phyloP scores from a whole-genome alignment of 2,329 filamentous ascomycete genomes.

The Pseudogymnoascus sp. region DNA sequence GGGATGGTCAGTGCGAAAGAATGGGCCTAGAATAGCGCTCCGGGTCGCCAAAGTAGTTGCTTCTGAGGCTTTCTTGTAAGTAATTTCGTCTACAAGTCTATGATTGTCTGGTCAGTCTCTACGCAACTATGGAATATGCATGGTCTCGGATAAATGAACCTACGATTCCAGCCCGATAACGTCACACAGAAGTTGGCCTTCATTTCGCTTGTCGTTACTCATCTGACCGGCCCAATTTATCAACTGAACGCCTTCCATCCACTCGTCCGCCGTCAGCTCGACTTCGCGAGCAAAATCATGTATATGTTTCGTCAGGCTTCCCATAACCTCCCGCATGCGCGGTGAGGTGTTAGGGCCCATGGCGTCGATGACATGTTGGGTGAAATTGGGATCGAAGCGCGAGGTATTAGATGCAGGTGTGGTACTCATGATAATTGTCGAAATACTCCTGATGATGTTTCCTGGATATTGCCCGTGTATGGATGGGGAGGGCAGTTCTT shows the following conservation, averaged over 20 bases:
- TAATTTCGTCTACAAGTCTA: slow-evolving; percentile 34
- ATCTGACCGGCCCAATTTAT: slow-evolving; percentile 57
- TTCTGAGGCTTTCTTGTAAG: slow-evolving; percentile 22
- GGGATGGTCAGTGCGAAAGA: slow-evolving; percentile 55
- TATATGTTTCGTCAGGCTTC: slow-evolving; percentile 46
- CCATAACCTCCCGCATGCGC: slow-evolving; percentile 49
- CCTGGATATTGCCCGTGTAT: background rate
- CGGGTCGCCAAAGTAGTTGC: slow-evolving; percentile 38
- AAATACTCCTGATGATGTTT: background rate
- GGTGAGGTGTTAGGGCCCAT: slow-evolving; percentile 54
- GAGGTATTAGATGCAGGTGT: background rate
- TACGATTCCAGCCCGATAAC: slow-evolving; percentile 56
- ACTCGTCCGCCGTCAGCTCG: slow-evolving; percentile 52
- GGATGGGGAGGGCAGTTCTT: background rate
- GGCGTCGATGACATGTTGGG: slow-evolving; percentile 52
- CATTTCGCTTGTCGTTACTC: slow-evolving; percentile 55
- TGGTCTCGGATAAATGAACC: slow-evolving; percentile 18
- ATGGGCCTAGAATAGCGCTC: slow-evolving; percentile 58
- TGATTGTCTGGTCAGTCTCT: slow-evolving; percentile 20
- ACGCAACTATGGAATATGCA: background rate
- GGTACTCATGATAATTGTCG: background rate
- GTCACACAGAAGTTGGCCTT: slow-evolving; percentile 57
- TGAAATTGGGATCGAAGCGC: slow-evolving; percentile 47
- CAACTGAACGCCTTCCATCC: slow-evolving; percentile 47
- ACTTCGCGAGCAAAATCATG: slow-evolving; percentile 54